Percentiles rank a stretch among this genome's conserved stretches.
These are phyloP conservation scores for Astrephomene gubernaculifera DNA, from an alignment of 139 green algal genomes.

Conservation along the genomic window DNA sequence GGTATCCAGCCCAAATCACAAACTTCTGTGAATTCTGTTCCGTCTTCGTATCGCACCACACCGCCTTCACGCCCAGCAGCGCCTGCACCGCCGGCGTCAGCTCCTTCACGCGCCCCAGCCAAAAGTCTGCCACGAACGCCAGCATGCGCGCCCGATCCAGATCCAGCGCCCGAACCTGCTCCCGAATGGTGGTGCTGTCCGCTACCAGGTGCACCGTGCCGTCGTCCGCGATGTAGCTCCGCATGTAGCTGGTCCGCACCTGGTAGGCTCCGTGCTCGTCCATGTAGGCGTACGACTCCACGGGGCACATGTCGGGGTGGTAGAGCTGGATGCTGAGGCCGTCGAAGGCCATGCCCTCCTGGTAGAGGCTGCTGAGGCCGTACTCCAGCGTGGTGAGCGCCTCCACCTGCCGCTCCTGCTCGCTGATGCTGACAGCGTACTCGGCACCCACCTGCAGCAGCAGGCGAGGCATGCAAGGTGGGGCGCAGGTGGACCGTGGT, in stretches of 20 bases:
- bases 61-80: constrained; percentile 82
- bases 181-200: constrained; percentile 58
- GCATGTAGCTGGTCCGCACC: constrained; percentile 67
- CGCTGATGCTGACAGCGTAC: constrained; percentile 65
- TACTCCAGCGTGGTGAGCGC: constrained; percentile 63
- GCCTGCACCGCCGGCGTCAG: constrained; percentile 68
- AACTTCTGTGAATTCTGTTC: constrained; percentile 85
- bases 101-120: constrained; percentile 76
- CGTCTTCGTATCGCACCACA: constrained; percentile 85
- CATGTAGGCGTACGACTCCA: constrained; percentile 63
- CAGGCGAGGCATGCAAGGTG: too few species aligned
- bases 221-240: constrained; percentile 78
- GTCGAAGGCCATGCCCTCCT: constrained; percentile 54
- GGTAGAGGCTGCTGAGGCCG: constrained; percentile 37
- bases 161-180: constrained; percentile 70
- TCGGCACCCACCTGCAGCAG: constrained; percentile 79
- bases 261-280: constrained; percentile 66
- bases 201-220: constrained; percentile 84
- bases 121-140: constrained; percentile 74
- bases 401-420: constrained; percentile 80
- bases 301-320: constrained; percentile 73
- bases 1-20: constrained; percentile 88
- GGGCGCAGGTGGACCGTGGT: too few species aligned
- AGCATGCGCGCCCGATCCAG: constrained; percentile 79
- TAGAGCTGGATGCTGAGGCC: constrained; percentile 77